phyloP scores from a whole-genome alignment of 1,139 yeast species.

The Lodderomyces jiufengensis region DNA sequence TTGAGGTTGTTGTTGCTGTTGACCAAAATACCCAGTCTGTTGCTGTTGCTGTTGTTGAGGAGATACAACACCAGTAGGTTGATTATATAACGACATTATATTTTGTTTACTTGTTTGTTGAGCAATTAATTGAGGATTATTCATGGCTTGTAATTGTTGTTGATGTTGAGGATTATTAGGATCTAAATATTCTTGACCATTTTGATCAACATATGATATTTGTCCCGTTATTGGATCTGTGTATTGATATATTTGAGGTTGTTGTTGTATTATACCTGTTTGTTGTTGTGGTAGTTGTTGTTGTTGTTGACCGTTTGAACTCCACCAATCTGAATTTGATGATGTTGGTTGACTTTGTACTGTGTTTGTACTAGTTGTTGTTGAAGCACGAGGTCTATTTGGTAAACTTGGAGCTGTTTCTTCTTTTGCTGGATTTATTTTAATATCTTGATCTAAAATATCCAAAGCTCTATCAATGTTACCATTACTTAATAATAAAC shows the following conservation, averaged over 20 bases:
- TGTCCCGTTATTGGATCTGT: slow-evolving; percentile 62
- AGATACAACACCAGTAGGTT: slow-evolving; percentile 25
- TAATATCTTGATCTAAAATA: slow-evolving; percentile 40
- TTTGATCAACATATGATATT: slow-evolving; percentile 54
- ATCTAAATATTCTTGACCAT: slow-evolving; percentile 58
- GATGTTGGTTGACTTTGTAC: slow-evolving; percentile 10
- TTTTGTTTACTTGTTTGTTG: slow-evolving; percentile 45
- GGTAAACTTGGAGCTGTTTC: slow-evolving; percentile 49
- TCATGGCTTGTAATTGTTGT: slow-evolving; percentile 43
- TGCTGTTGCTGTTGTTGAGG: slow-evolving; percentile 14
- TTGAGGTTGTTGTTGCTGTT: slow-evolving; percentile 16
- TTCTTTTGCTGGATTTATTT: slow-evolving; percentile 31
- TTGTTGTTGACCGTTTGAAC: slow-evolving; percentile 12
- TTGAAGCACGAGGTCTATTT: slow-evolving; percentile 30
- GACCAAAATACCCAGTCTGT: too few relatives aligned
- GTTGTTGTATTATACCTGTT: slow-evolving; percentile 8
- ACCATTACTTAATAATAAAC: slow-evolving; percentile 47
- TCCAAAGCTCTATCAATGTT: slow-evolving; percentile 47
- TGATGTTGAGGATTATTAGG: slow-evolving; percentile 54
- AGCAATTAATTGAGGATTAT: slow-evolving; percentile 38
- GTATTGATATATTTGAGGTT: slow-evolving; percentile 53
- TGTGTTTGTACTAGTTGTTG: slow-evolving; percentile 3
- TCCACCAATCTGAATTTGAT: slow-evolving; percentile 28
- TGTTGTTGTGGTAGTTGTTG: slow-evolving; percentile 17
- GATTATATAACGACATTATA: slow-evolving; percentile 39